Evolutionary conservation across 1,284 basidiomycete species (phyloP).

Genomic region (Athelia psychrophila): DNA sequence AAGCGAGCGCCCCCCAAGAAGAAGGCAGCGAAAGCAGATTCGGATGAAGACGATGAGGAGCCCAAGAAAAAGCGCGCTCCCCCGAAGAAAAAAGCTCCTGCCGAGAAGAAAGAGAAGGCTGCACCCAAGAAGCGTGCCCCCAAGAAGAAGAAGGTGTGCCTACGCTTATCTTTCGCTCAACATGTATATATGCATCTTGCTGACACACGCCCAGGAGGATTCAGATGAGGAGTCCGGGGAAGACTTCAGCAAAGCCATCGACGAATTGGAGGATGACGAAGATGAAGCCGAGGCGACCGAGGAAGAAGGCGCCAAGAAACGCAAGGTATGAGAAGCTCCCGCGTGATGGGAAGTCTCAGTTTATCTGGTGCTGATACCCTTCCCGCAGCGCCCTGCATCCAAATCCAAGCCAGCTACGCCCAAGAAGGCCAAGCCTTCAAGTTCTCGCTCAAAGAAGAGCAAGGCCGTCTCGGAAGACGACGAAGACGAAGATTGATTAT

Average conservation of each 20-base stretch:
- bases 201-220: too few species aligned
- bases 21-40: conserved; percentile 32
- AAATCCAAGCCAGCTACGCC: conserved; percentile 10
- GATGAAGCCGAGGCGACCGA: conserved; percentile 25
- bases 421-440: conserved; percentile 14
- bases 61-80: conserved; percentile 29
- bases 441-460: conserved; percentile 14
- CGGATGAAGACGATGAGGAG: conserved; percentile 28
- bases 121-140: conserved; percentile 27
- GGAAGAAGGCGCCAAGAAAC: conserved; percentile 29
- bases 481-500: not conserved
- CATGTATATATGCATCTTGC: too few species aligned
- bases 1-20: conserved; percentile 31
- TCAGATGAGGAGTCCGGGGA: conserved; percentile 28
- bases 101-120: conserved; percentile 30
- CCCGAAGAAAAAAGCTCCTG: conserved; percentile 25
- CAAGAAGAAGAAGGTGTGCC: conserved; percentile 28
- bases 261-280: conserved; percentile 28
- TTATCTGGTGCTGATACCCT: not conserved
- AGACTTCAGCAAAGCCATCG: conserved; percentile 32
- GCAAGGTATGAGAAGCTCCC: conserved; percentile 23
- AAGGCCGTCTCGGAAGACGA: conserved; percentile 8
- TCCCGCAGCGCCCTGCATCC: conserved; percentile 11
- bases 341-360: not conserved
- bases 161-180: too few species aligned